These are phyloP conservation scores for Chlamydomonas eustigma DNA, from an alignment of 139 green algal species.

Conservation along the genomic window DNA sequence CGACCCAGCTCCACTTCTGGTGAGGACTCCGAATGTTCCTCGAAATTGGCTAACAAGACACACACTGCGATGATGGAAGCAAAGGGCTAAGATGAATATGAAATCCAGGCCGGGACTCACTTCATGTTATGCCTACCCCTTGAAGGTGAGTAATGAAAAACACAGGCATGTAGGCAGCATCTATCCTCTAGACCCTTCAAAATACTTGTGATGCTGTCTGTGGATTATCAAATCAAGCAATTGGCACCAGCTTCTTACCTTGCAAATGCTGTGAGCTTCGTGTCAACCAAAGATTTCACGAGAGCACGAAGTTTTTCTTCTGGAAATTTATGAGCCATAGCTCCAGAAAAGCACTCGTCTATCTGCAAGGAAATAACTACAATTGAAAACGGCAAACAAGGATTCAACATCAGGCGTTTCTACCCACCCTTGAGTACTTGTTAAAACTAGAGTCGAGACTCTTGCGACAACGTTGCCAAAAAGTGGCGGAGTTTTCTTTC, in stretches of 20 bases:
- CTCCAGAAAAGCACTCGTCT: neutral
- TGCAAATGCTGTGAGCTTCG: neutral
- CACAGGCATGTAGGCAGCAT: neutral
- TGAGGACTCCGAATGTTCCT: neutral
- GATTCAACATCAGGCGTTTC: neutral
- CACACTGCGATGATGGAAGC: neutral
- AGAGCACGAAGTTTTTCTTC: neutral
- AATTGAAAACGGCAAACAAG: neutral
- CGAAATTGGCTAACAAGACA: neutral
- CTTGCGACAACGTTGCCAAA: neutral
- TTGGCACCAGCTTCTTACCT: neutral
- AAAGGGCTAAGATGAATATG: too few species aligned
- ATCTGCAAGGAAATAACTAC: neutral
- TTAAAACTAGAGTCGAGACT: neutral
- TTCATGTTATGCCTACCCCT: too few species aligned
- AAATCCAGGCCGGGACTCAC: too few species aligned
- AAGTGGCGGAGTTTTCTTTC: too few species aligned
- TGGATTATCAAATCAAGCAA: neutral
- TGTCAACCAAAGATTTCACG: neutral
- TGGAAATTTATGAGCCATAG: neutral
- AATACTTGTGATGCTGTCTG: neutral
- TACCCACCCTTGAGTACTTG: neutral
- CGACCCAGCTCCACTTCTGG: neutral
- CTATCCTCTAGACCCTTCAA: neutral
- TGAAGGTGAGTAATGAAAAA: neutral